Conservation (phyloP, 768 basidiomycete species). For the Gloeopeniophorella convolvens region DNA sequence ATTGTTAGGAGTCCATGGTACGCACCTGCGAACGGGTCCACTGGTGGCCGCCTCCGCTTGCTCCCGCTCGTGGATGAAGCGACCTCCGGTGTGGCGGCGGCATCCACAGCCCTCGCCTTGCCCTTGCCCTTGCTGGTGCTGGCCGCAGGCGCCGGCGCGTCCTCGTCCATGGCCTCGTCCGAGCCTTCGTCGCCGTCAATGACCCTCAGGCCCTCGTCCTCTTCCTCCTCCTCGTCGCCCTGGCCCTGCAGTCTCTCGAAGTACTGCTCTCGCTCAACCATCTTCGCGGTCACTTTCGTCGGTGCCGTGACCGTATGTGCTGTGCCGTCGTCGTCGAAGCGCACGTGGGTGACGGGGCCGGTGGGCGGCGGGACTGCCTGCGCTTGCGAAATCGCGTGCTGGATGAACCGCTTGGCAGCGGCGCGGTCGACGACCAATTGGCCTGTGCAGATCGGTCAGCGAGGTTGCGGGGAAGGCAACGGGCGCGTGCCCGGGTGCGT, state of each 20-base stretch:
- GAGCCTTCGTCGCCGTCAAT: conserved; percentile 36
- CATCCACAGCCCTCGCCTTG: conserved; percentile 22
- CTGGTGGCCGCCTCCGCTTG: conserved; percentile 45
- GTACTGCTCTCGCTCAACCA: conserved; percentile 62
- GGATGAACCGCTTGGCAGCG: conserved; percentile 79
- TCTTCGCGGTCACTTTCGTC: conserved; percentile 61
- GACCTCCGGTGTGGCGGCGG: neutral
- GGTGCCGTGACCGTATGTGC: conserved; percentile 33
- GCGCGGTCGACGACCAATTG: conserved; percentile 60
- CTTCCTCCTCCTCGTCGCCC: conserved; percentile 34
- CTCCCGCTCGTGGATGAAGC: conserved; percentile 5
- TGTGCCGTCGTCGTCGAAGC: conserved; percentile 12
- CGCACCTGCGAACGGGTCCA: conserved; percentile 68
- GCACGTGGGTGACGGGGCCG: conserved; percentile 17
- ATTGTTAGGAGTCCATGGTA: neutral
- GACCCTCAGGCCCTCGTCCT: conserved; percentile 30
- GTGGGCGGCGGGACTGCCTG: conserved; percentile 25
- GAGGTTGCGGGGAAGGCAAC: neutral
- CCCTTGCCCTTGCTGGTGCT: conserved; percentile 19
- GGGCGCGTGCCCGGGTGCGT: conserved; percentile 22
- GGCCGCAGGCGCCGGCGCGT: conserved; percentile 3
- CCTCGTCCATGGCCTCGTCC: too few relatives aligned
- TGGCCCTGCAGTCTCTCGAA: conserved; percentile 46
- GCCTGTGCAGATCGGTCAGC: conserved; percentile 26
- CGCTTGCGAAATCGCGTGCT: conserved; percentile 68